Evolutionary conservation across 2,329 filamentous ascomycete genomes (phyloP), one percentile per base, ranked within the genome.

Genomic region (Neopestalotiopsis sp.): DNA sequence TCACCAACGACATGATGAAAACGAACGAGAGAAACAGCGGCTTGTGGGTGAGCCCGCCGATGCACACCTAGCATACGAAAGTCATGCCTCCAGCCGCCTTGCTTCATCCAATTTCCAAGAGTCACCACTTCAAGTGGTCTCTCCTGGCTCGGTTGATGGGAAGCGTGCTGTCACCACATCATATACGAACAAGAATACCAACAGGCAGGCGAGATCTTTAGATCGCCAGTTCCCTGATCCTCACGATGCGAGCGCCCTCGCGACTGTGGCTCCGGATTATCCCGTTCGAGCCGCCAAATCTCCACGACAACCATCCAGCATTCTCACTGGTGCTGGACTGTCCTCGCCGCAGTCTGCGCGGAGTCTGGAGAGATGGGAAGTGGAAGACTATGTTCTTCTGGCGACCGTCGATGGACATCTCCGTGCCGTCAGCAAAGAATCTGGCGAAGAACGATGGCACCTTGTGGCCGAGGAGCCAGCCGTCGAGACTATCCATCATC

Each of bases 301-400:
- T 90, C 90, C 90, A 87, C 89, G 90, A 80, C 80, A 85, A 79
- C 84, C 86, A 80, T 89, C 88, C 83, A 88, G 86, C 79, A 82
- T 81, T 73, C 80, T 77, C 69, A 74, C 83, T 68, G 85, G 87
- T 81, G 86, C 87, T 81, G 90, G 90, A 77, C 86, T 92, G 82
- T 89, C 92, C 85, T 91, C 93, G 92, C 92, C 91, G 91, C 92
- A 93, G 81, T 87, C 88, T 92, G 95, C 94, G 95, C 95, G 95
- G 90, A 97, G 92, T 88, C 88, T 98, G 89, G 92, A 95, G 89
- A 95, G 98, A 85, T 98, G 95, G 95, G 94, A 98, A 92, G 95
- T 98, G 85, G 95, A 98, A 93, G 95, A 98, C 87, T 97, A 98
- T 89, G 93, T 98, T 85, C 94, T 99, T 87, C 88, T 99, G 92